Evolutionary conservation across 352 stramenopile species (phyloP).

Genomic region (Thraustochytrium striatum): DNA sequence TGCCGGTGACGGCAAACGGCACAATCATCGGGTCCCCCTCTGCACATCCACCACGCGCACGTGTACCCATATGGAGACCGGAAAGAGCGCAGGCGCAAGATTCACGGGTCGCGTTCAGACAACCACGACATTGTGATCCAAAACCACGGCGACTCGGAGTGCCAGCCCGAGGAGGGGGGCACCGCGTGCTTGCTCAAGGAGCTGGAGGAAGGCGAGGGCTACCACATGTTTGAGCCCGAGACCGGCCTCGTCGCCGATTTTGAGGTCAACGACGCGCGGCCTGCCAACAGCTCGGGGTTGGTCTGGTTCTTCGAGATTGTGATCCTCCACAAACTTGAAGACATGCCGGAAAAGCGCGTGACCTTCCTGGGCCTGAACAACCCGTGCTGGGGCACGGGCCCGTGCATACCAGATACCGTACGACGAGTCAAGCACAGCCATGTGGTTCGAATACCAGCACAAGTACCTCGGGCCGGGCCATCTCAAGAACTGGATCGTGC

Average conservation of each 20-base stretch:
- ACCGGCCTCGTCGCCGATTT: slow-evolving; percentile 18
- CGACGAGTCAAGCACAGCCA: slow-evolving; percentile 4
- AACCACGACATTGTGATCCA: slow-evolving; percentile 35
- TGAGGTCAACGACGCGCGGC: slow-evolving; percentile 37
- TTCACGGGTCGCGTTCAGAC: neutral
- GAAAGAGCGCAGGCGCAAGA: slow-evolving; percentile 14
- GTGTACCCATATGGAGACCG: neutral
- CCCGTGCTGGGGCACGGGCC: neutral
- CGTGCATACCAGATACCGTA: slow-evolving; percentile 32
- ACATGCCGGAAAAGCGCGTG: neutral
- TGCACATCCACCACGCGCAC: slow-evolving; percentile 49
- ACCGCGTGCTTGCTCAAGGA: slow-evolving; percentile 7
- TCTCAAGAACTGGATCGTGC: slow-evolving; percentile 15
- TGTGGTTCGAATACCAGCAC: slow-evolving; percentile 12
- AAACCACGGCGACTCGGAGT: slow-evolving; percentile 35
- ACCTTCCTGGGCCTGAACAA: slow-evolving; percentile 32
- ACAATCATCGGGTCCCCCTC: slow-evolving; percentile 19
- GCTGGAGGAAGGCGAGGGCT: slow-evolving; percentile 21
- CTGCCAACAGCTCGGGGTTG: neutral
- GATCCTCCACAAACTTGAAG: slow-evolving; percentile 34
- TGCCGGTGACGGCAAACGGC: slow-evolving; percentile 25
- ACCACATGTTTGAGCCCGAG: neutral
- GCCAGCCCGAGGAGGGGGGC: neutral
- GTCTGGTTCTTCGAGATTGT: slow-evolving; percentile 23
- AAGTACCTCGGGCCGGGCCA: neutral